Percentiles rank a stretch among this genome's conserved stretches.
Conservation (phyloP, 768 basidiomycete genomes). For the Lactarius hatsudake region DNA sequence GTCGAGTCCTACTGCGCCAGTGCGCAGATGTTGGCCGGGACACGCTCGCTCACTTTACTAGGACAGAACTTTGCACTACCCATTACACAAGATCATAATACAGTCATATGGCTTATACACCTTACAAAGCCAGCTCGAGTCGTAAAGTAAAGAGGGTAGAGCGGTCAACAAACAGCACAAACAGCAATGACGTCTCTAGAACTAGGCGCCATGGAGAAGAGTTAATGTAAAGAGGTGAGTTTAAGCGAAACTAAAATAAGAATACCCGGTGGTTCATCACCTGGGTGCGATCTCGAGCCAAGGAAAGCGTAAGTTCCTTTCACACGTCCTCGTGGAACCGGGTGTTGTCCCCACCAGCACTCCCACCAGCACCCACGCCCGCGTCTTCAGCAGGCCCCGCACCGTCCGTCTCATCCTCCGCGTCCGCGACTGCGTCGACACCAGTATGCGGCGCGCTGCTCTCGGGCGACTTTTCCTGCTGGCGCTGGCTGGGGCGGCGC, state of each 20-base stretch:
- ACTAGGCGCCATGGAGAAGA: neutral
- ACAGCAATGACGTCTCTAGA: neutral
- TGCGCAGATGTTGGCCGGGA: too few species aligned
- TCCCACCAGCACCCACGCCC: conserved; percentile 2
- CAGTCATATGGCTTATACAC: too few species aligned
- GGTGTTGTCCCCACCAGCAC: conserved; percentile 6
- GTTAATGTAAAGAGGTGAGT: neutral
- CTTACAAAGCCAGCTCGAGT: too few species aligned
- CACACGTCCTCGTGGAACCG: conserved; percentile 17
- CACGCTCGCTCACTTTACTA: too few species aligned
- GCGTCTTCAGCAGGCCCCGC: conserved; percentile 23
- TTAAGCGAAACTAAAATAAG: neutral
- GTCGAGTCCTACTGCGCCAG: too few species aligned
- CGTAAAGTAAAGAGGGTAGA: too few species aligned
- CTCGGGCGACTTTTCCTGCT: conserved; percentile 73
- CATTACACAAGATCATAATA: too few species aligned
- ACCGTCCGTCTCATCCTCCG: conserved; percentile 28
- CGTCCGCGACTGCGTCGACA: conserved; percentile 5
- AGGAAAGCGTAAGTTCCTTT: neutral
- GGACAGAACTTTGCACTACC: too few species aligned
- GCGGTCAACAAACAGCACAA: too few species aligned
- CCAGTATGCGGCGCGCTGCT: conserved; percentile 41
- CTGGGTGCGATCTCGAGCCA: neutral
- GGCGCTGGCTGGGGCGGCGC: conserved; percentile 54
- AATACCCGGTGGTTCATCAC: neutral